A percentile compares a stretch with the other conserved stretches of the same genome.
These are phyloP conservation scores for Eucalyptus grandis DNA, from an alignment of 345 rosid species.

Conservation along the genomic window DNA sequence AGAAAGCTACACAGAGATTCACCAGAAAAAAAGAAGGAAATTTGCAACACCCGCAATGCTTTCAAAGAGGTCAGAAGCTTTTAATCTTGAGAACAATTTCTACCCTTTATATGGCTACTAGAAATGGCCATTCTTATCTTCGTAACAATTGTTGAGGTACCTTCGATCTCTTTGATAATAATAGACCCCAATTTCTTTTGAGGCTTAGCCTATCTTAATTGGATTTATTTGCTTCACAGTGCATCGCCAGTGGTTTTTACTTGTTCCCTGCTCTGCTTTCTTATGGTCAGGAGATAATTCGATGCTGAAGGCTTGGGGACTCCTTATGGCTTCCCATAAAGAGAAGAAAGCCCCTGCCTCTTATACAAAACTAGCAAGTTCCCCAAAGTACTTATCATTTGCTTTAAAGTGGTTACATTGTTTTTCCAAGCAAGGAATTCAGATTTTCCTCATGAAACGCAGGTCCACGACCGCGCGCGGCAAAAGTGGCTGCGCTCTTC, in stretches of 20 bases:
- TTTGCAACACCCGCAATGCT: fast-evolving
- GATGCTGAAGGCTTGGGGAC: background rate
- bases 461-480: fast-evolving
- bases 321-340: background rate
- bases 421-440: background rate
- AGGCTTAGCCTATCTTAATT: background rate
- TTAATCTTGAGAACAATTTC: background rate
- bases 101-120: background rate
- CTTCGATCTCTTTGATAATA: background rate
- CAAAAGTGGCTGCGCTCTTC: background rate
- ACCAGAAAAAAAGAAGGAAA: background rate
- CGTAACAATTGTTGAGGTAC: background rate
- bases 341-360: background rate
- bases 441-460: background rate
- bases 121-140: background rate
- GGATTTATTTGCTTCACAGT: background rate
- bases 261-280: background rate
- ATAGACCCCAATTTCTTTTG: background rate
- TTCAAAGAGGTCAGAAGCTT: background rate
- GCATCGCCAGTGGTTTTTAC: background rate
- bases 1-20: background rate
- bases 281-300: background rate
- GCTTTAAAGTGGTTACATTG: background rate
- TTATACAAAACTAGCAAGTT: background rate
- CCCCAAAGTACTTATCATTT: background rate